phyloP scores from a whole-genome alignment of 768 basidiomycete genomes.

The Naematelia encephala region DNA sequence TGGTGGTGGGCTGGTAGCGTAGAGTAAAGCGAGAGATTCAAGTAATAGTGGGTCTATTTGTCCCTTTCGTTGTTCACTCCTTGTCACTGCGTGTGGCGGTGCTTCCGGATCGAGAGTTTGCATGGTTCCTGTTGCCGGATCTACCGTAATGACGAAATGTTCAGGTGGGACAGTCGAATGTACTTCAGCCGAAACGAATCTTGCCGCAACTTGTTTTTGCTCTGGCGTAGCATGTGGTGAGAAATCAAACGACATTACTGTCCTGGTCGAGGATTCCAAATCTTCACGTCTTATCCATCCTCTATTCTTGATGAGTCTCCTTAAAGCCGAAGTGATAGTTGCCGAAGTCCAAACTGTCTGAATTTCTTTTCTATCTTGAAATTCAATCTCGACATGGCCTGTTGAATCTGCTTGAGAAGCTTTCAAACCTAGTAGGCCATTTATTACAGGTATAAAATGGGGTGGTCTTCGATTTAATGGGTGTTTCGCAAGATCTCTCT shows the following conservation, averaged over 20 bases:
- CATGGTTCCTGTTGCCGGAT: neutral
- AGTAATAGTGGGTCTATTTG: conserved; percentile 3
- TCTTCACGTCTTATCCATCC: neutral
- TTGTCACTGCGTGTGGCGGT: neutral
- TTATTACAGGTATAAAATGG: neutral
- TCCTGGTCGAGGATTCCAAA: neutral
- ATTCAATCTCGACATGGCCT: neutral
- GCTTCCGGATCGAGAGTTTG: neutral
- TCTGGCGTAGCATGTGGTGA: neutral
- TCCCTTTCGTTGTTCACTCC: neutral
- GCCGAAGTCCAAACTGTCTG: neutral
- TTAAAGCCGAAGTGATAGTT: neutral
- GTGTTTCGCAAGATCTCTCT: neutral
- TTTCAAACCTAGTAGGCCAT: neutral
- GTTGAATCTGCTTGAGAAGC: neutral
- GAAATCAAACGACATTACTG: neutral
- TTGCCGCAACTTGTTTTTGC: neutral
- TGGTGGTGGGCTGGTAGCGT: conserved; percentile 12
- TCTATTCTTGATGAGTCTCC: neutral
- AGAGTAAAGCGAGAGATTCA: conserved; percentile 18
- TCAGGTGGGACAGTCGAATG: neutral
- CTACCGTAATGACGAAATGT: neutral
- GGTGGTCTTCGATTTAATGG: neutral
- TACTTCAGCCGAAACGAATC: neutral
- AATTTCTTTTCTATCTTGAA: neutral